Evolutionary conservation across 2,329 filamentous ascomycete species (phyloP).

Genomic region (Lachnellula hyalina): DNA sequence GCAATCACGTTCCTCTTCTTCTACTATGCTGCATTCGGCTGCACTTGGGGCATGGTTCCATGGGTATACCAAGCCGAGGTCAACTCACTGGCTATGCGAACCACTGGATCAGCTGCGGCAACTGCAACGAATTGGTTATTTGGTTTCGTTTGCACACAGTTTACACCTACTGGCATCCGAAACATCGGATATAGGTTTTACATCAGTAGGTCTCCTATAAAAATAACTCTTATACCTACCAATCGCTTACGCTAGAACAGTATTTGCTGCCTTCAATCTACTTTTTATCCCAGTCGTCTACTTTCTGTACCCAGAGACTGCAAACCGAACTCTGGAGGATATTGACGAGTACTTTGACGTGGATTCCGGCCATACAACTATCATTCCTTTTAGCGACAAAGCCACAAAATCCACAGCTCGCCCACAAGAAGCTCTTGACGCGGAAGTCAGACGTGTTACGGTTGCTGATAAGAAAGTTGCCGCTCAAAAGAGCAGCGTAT

Average conservation of each 20-base stretch:
- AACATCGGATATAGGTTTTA: constrained; percentile 29
- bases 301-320: constrained; percentile 25
- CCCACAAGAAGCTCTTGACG: constrained; percentile 15
- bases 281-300: constrained; percentile 23
- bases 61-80: constrained; percentile 54
- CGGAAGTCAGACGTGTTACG: constrained; percentile 11
- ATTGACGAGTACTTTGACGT: constrained; percentile 17
- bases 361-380: constrained; percentile 10
- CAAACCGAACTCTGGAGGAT: constrained; percentile 26
- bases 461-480: constrained; percentile 3
- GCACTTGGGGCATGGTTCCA: constrained; percentile 39
- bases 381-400: constrained; percentile 14
- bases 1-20: constrained; percentile 36
- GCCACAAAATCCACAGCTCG: constrained; percentile 14
- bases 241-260: constrained; percentile 11
- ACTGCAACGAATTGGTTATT: constrained; percentile 30
- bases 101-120: constrained; percentile 49
- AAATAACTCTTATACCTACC: not conserved
- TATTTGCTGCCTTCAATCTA: constrained; percentile 51
- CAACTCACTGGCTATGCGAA: constrained; percentile 43
- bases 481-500: not conserved
- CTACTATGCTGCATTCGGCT: constrained; percentile 46
- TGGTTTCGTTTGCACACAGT: constrained; percentile 26
- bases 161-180: constrained; percentile 32
- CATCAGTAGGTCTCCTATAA: constrained; percentile 38